Evolutionary conservation across 495 filamentous ascomycete genomes (phyloP), one percentile per base, ranked within the genome.

Genomic region (Apodospora peruviana): DNA sequence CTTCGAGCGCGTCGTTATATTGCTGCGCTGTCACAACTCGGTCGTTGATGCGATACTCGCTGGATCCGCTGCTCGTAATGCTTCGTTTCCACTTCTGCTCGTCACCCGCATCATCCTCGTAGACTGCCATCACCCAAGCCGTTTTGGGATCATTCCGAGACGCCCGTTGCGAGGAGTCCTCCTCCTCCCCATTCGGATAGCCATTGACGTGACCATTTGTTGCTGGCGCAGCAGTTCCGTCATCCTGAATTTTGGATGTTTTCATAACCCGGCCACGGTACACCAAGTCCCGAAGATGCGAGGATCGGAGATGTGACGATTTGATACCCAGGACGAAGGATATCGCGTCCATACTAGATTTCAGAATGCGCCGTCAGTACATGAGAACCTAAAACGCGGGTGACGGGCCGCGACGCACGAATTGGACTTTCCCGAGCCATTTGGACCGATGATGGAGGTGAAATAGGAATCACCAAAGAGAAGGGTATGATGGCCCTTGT

Each of bases 371-470:
- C n/a, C n/a, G n/a, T n/a, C n/a, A n/a, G n/a, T n/a, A n/a, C n/a
- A n/a, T n/a, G n/a, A n/a, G n/a, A n/a, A n/a, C n/a, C n/a, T n/a
- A 23, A 21, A 16, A 27, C 32, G 23, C 18, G 34, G 39, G 42
- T 48, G 39, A 48, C 38, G 39, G 40, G 4, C 32, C 41, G 52
- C 17, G 56, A 38, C 16, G 35, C 8, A 95, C 90, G 91, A 96
- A 65, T 99, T 99, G n/a, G 94, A 97, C 70, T 99, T 99, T 24
- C 93, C 93, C 40, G 94, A 97, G 70, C 93, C 93, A 87, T 99
- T 99, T 58, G 93, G 93, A 16, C 93, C 93, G 60, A 99, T 96
- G 61, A 99, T 96, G 22, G 93, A 99, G 37, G 93, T 99, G 66
- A 99, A 99, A 64, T 96, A 97, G 4, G 89, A 91, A 74, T 99